Evolutionary conservation across 176 grass and related monocot species (phyloP), one percentile per base, ranked within the genome.

Genomic region (Oryza glaberrima): DNA sequence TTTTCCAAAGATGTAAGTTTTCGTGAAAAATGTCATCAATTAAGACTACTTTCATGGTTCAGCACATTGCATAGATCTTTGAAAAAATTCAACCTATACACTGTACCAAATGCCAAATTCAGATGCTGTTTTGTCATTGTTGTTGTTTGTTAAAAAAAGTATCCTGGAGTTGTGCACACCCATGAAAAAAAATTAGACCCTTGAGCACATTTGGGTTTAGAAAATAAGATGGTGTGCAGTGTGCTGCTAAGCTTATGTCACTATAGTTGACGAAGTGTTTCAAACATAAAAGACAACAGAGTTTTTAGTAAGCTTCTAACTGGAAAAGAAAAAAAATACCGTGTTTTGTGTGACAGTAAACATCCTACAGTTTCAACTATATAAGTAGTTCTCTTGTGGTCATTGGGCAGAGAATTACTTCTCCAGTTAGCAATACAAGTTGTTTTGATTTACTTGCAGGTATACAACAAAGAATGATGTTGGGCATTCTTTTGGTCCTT

Each of bases 1-100:
- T 74, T 88, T 82, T 40, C 26, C 51, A 84, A 60, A 85, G 4
- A 72, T 94, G 79, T 86, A 71, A 63, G 51, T 65, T 89, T 80
- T 32, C 58, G 73, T 49, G 6, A 65, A 74, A 74, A 81, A 20
- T 81, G 25, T 86, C 56, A 54, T 45, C 22, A 54, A 45, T 47
- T 13, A 58, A 77, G 22, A 80, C 67, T 66, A 20, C 12, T 72
- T 66, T 66, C 66, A 22, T 82, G 32, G 17, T 66, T 82, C 56
- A 61, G 41, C 32, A 23, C 44, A 70, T 72, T 40, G 54, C 19
- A 2, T 74, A 30, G 26, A 43, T 65, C 11, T 90, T 56, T 77
- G 13, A 46, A 32, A 51, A 30, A 26, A 10, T 52, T 28, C 47
- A 75, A 51, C 15, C 9, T 73, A 47, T 25, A 73, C 52, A 56